These are phyloP conservation scores for Beta vulgaris DNA, from an alignment of 148 eudicot genomes.

Conservation along the genomic window DNA sequence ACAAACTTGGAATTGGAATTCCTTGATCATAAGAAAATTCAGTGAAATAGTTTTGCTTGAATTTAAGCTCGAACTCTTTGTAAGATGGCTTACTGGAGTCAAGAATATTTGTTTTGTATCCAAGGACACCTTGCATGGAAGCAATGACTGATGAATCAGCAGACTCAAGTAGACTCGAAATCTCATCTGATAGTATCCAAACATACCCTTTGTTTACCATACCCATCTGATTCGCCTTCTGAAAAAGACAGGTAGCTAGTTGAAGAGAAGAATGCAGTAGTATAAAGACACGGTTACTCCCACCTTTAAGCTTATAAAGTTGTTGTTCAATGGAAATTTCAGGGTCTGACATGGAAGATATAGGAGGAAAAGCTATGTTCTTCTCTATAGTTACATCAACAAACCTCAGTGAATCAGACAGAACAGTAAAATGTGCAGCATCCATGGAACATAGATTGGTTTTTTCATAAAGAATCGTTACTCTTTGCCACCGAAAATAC, in stretches of 20 bases:
- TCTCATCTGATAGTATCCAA: conserved; percentile 39
- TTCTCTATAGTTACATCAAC: conserved; percentile 27
- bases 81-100: conserved; percentile 15
- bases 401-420: conserved; percentile 34
- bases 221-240: conserved; percentile 34
- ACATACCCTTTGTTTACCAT: conserved; percentile 38
- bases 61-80: conserved; percentile 14
- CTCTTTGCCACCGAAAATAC: conserved; percentile 40
- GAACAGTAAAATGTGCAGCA: conserved; percentile 20
- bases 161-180: conserved; percentile 33
- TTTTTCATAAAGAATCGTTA: conserved; percentile 38
- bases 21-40: conserved; percentile 7
- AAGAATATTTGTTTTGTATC: conserved; percentile 17
- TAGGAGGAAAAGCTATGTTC: conserved; percentile 24
- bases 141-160: conserved; percentile 21
- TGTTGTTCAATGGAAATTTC: conserved; percentile 18
- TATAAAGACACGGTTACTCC: conserved; percentile 28
- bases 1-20: conserved; percentile 1
- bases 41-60: not conserved
- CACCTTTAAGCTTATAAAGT: conserved; percentile 23
- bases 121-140: conserved; percentile 30
- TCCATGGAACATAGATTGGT: conserved; percentile 19
- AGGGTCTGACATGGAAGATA: conserved; percentile 17
- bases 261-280: conserved; percentile 26
- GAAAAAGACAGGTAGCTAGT: conserved; percentile 25